A percentile compares a stretch with the other conserved stretches of the same genome.
Evolutionary conservation across 768 basidiomycete species (phyloP).

Genomic region (Lepiota brunneoincarnata): DNA sequence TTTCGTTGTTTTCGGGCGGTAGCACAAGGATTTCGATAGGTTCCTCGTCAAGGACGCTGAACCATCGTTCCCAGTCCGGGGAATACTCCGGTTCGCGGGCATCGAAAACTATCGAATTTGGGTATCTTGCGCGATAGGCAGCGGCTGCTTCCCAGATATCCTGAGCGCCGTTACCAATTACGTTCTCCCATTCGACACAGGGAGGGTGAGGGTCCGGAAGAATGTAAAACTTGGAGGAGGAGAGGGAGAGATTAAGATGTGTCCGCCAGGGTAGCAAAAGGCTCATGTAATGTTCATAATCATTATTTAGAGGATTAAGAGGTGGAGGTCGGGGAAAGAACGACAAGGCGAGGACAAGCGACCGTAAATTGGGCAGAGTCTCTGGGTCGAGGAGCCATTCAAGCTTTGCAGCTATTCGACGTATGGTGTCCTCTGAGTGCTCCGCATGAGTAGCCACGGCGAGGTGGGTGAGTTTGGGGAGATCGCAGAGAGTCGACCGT

Average conservation of each 20-base stretch:
- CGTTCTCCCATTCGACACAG: conserved; percentile 2
- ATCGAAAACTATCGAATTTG: conserved; percentile 6
- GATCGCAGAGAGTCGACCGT: conserved; percentile 27
- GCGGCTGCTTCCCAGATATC: conserved; percentile 4
- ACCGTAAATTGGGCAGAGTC: background rate
- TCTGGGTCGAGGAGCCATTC: conserved; percentile 5
- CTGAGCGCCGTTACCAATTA: background rate
- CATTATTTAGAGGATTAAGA: background rate
- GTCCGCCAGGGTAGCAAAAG: conserved; percentile 8
- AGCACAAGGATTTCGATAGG: background rate
- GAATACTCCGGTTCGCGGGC: background rate
- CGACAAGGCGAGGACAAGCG: conserved; percentile 3
- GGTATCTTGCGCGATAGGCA: background rate
- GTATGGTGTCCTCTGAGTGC: conserved; percentile 14
- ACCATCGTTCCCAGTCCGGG: background rate
- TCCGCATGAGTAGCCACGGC: conserved; percentile 28
- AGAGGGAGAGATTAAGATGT: background rate
- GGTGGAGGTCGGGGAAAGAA: conserved; percentile 9
- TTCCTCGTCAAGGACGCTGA: background rate
- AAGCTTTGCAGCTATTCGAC: background rate
- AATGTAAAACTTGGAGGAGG: conserved; percentile 4
- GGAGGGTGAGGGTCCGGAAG: conserved; percentile 5
- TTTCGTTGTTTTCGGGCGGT: background rate
- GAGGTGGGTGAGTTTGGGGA: conserved; percentile 31
- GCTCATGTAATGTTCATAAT: background rate